Evolutionary conservation across 495 filamentous ascomycete species (phyloP).

Genomic region (Neurospora intermedia): DNA sequence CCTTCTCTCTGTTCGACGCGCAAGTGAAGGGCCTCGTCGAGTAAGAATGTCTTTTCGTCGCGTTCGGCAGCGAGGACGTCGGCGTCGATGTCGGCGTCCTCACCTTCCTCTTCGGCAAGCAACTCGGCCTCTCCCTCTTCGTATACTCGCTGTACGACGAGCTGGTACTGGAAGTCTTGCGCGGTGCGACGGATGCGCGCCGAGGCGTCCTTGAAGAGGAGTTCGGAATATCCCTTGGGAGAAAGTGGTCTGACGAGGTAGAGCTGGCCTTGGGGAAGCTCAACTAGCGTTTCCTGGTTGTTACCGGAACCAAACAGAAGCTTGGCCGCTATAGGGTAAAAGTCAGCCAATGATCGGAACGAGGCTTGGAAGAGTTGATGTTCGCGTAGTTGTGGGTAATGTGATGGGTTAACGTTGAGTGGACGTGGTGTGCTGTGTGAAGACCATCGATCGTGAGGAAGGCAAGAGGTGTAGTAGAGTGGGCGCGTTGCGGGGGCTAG

Average conservation of each 20-base stretch:
- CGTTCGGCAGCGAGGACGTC: conserved; percentile 59
- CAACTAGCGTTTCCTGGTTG: conserved; percentile 83
- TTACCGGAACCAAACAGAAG: conserved; percentile 76
- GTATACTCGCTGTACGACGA: conserved; percentile 90
- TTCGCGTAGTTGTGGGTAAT: background rate
- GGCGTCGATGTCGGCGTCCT: conserved; percentile 60
- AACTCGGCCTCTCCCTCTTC: conserved; percentile 94
- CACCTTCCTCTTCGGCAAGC: conserved; percentile 69
- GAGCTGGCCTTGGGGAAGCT: conserved; percentile 89
- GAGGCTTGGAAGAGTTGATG: background rate
- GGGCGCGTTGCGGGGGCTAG: background rate
- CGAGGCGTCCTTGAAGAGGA: conserved; percentile 95
- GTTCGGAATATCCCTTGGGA: conserved; percentile 93
- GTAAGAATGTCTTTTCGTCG: conserved; percentile 93
- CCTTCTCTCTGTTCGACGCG: conserved; percentile 68
- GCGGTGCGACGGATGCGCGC: conserved; percentile 85
- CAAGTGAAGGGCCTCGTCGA: conserved; percentile 85
- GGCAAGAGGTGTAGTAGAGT: background rate
- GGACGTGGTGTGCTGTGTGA: background rate
- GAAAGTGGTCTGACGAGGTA: conserved; percentile 93
- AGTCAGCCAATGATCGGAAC: conserved; percentile 4
- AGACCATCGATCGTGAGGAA: background rate
- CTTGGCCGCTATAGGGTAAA: conserved; percentile 58
- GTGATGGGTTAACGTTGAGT: background rate
- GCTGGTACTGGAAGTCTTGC: conserved; percentile 92